Evolutionary conservation across 495 filamentous ascomycete genomes (phyloP).

Genomic region (Hypoxylon fuscum): DNA sequence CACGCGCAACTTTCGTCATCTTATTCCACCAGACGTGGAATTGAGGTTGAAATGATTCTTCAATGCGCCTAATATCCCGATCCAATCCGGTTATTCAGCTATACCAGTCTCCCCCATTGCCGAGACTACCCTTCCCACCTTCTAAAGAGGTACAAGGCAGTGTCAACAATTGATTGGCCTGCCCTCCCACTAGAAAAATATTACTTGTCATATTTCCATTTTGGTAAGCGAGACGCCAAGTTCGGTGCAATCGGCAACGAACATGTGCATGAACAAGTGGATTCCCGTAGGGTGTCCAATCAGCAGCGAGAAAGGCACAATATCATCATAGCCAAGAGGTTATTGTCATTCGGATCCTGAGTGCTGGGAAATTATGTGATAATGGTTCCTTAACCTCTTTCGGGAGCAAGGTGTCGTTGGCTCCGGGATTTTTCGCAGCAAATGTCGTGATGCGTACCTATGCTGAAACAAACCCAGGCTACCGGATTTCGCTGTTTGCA

Average conservation of each 20-base stretch:
- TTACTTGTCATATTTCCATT: constrained; percentile 41
- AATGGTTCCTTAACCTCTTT: constrained; percentile 26
- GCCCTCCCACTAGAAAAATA: constrained; percentile 1
- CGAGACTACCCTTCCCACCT: constrained; percentile 29
- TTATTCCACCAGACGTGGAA: constrained; percentile 19
- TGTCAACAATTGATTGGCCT: constrained; percentile 25
- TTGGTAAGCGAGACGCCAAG: constrained; percentile 40
- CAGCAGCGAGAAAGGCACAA: constrained; percentile 20
- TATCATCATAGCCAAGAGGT: constrained; percentile 33
- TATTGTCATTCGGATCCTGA: constrained; percentile 34
- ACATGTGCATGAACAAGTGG: constrained; percentile 39
- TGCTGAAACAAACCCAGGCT: constrained; percentile 23
- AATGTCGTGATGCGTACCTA: constrained; percentile 17
- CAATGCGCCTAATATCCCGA: constrained; percentile 35
- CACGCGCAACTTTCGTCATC: constrained; percentile 38
- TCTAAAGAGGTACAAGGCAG: constrained; percentile 6
- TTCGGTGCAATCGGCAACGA: constrained; percentile 36
- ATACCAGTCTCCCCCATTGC: constrained; percentile 18
- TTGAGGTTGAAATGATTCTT: constrained; percentile 25
- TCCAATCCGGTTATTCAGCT: constrained; percentile 35
- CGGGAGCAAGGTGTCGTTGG: constrained; percentile 9
- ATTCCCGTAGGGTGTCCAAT: constrained; percentile 35
- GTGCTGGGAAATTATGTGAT: constrained; percentile 39
- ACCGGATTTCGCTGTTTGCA: constrained; percentile 17
- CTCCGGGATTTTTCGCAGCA: constrained; percentile 25